Evolutionary conservation across 2,329 filamentous ascomycete species (phyloP).

Genomic region (Rhinocladiella mackenziei): DNA sequence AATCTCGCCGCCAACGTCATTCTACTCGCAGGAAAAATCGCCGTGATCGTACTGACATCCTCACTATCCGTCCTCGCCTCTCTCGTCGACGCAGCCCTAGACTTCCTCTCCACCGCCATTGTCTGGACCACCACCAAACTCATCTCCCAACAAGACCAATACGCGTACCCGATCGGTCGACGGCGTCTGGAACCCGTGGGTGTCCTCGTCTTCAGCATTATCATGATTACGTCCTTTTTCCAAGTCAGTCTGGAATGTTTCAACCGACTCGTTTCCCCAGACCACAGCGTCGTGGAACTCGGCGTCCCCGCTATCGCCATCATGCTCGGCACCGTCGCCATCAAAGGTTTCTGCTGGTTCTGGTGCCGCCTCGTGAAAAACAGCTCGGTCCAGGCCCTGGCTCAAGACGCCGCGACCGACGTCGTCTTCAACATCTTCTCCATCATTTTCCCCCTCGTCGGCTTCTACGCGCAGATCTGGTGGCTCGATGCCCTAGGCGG

Average conservation of each 20-base stretch:
- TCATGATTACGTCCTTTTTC: constrained; percentile 81
- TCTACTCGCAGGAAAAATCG: constrained; percentile 70
- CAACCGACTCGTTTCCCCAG: constrained; percentile 56
- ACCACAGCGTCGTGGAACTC: constrained; percentile 69
- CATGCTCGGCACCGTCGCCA: constrained; percentile 74
- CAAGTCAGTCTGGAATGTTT: constrained; percentile 72
- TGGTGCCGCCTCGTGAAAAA: constrained; percentile 86
- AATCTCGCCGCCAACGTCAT: constrained; percentile 75
- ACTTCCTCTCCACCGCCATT: constrained; percentile 77
- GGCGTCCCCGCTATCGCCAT: constrained; percentile 69
- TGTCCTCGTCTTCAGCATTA: constrained; percentile 74
- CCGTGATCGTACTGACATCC: constrained; percentile 68
- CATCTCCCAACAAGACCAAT: constrained; percentile 68
- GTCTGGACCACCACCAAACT: constrained; percentile 74
- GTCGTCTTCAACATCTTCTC: constrained; percentile 89
- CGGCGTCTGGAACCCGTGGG: constrained; percentile 73
- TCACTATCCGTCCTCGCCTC: constrained; percentile 78
- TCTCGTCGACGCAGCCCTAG: constrained; percentile 72
- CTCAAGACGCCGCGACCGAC: constrained; percentile 66
- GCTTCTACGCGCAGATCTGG: constrained; percentile 73
- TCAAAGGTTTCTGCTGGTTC: constrained; percentile 79
- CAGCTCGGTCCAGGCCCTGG: constrained; percentile 76
- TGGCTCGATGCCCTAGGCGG: constrained; percentile 80
- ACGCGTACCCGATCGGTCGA: constrained; percentile 73
- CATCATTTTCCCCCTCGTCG: constrained; percentile 79